A percentile compares a stretch with the other conserved stretches of the same genome.
phyloP scores from a whole-genome alignment of 805 yeast genomes.

The Monosporozyma unispora region DNA sequence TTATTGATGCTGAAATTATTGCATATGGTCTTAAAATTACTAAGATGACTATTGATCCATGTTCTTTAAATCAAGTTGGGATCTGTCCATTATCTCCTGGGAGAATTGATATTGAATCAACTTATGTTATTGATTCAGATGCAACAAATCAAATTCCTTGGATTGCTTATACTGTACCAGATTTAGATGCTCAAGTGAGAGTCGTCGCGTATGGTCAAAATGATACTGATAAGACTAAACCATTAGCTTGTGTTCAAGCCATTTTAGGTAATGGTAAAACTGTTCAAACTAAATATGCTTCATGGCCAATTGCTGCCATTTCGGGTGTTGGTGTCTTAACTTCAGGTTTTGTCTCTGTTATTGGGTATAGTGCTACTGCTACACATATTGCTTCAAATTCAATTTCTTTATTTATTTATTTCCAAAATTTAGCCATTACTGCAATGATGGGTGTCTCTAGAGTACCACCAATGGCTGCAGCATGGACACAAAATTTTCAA shows the following conservation, averaged over 20 bases:
- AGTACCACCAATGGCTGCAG: conserved; percentile 94
- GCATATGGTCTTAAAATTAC: conserved; percentile 74
- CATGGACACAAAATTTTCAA: conserved; percentile 94
- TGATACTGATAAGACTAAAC: conserved; percentile 34
- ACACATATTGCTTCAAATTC: conserved; percentile 97
- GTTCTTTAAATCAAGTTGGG: conserved; percentile 47
- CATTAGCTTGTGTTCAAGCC: conserved; percentile 90
- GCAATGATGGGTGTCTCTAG: conserved; percentile 91
- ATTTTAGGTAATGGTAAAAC: conserved; percentile 80
- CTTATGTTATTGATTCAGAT: conserved; percentile 35
- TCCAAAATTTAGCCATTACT: conserved; percentile 85
- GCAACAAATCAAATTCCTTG: conserved; percentile 56
- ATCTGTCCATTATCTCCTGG: conserved; percentile 86
- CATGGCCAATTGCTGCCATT: conserved; percentile 94
- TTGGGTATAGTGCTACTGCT: conserved; percentile 87
- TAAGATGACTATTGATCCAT: conserved; percentile 48
- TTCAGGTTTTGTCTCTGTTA: conserved; percentile 76
- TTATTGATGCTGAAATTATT: conserved; percentile 55
- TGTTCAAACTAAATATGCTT: conserved; percentile 82
- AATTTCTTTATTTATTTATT: conserved; percentile 83
- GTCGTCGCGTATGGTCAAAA: conserved; percentile 51
- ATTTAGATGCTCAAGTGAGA: conserved; percentile 83
- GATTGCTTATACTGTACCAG: conserved; percentile 85
- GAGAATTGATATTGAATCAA: conserved; percentile 61
- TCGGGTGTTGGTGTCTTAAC: conserved; percentile 82